Evolutionary conservation across 1,284 basidiomycete genomes (phyloP), one percentile per base, ranked within the genome.

Genomic region (Paramarasmius palmivorus): DNA sequence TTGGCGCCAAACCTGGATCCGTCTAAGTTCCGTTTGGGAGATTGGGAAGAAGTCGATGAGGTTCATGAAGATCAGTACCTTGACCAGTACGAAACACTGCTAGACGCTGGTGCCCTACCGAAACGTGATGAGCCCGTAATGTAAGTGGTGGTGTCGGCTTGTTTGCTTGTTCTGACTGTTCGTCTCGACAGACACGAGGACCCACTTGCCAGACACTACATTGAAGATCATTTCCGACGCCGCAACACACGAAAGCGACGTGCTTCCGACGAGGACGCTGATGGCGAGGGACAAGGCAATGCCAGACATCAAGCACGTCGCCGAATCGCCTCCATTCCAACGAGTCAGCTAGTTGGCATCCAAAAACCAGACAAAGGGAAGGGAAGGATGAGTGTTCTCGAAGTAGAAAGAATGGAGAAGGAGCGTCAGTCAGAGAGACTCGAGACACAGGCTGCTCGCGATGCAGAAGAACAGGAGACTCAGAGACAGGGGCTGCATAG

Each of bases 291-390:
- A 23, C 23, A 22, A 44, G 5, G 2, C 26, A 10, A 29, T 19
- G 15, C n/a, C 25, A 15, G 49, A 2, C 29, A 39, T 23, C n/a
- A 32, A 14, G 47, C 38, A 49, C 52, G 17, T 12, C 47, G 35
- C 23, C 49, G 48, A 4, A 15, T 50, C 26, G n/a, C 20, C 12
- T 23, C 17, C 9, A 23, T 29, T 25, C 19, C 35, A 4, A 40
- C 37, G 5, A 37, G 38, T 6, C 36, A n/a, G 10, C 29, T 35
- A n/a, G 39, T 29, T 29, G 50, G 41, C 3, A 17, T 42, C 20
- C 32, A 45, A 44, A 34, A 29, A 12, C 32, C 29, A 29, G 34
- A 52, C 26, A 56, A 56, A 35, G 55, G 55, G 6, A 56, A 56
- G 26, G 35, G 50, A 8, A 52, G 29, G 19, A 56, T 56, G 55